Conservation (phyloP, 306 rosid species). For the Cucumis hystrix region DNA sequence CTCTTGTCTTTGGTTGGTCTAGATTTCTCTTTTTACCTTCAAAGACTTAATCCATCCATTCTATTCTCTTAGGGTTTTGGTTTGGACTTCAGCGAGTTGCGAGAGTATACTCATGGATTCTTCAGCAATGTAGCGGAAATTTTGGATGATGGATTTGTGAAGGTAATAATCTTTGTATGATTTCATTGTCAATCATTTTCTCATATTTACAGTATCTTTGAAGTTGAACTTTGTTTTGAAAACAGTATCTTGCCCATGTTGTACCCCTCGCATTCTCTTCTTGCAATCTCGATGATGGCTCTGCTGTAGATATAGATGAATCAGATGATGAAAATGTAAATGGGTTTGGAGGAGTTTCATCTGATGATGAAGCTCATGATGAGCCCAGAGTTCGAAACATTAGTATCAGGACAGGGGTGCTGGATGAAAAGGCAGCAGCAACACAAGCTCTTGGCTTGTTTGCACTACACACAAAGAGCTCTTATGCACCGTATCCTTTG, state of each 20-base stretch:
- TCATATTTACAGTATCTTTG: slow-evolving; percentile 11
- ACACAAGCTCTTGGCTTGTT: slow-evolving; percentile 98
- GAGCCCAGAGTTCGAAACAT: slow-evolving; percentile 94
- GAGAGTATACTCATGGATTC: slow-evolving; percentile 97
- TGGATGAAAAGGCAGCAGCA: slow-evolving; percentile 99
- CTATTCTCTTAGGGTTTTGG: slow-evolving; percentile 66
- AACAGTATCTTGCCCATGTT: slow-evolving; percentile 96
- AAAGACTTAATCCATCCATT: slow-evolving; percentile 11
- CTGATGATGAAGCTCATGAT: slow-evolving; percentile 95
- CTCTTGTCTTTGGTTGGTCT: slow-evolving; percentile 13
- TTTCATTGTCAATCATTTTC: slow-evolving; percentile 8
- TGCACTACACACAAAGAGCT: slow-evolving; percentile 72
- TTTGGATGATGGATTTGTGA: slow-evolving; percentile 67
- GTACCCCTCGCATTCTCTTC: slow-evolving; percentile 86
- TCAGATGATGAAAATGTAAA: slow-evolving; percentile 60
- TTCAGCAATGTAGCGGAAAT: slow-evolving; percentile 94
- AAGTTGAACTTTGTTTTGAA: slow-evolving; percentile 9
- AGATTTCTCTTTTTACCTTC: neutral
- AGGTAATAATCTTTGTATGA: slow-evolving; percentile 29
- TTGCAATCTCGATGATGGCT: slow-evolving; percentile 98
- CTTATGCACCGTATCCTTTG: slow-evolving; percentile 85
- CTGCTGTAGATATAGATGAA: slow-evolving; percentile 86
- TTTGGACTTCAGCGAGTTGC: slow-evolving; percentile 83
- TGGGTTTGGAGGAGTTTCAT: slow-evolving; percentile 98
- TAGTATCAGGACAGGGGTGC: slow-evolving; percentile 89